phyloP scores from a whole-genome alignment of 2,329 filamentous ascomycete species.

The Trichoderma hamatum region DNA sequence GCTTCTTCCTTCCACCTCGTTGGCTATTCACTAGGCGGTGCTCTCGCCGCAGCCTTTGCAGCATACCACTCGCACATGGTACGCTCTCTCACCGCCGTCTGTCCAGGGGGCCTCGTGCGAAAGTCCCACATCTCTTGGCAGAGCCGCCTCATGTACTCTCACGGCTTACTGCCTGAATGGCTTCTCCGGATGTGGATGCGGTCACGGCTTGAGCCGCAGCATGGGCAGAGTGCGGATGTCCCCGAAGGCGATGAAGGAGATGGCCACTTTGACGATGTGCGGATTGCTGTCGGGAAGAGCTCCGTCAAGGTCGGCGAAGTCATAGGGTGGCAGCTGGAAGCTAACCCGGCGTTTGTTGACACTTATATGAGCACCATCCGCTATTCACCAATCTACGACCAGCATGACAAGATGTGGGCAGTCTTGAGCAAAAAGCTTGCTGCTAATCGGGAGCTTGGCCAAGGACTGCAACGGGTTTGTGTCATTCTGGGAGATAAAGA shows the following conservation, averaged over 20 bases:
- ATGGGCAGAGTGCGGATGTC: conserved; percentile 41
- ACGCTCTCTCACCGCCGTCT: conserved; percentile 65
- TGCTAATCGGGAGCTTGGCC: conserved; percentile 32
- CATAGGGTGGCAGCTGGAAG: conserved; percentile 69
- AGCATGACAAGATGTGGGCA: conserved; percentile 61
- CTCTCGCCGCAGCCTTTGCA: conserved; percentile 70
- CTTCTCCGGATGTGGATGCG: conserved; percentile 58
- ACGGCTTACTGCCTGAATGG: conserved; percentile 60
- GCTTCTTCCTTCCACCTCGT: conserved; percentile 67
- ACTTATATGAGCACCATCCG: conserved; percentile 73
- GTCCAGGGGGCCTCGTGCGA: conserved; percentile 70
- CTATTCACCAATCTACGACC: conserved; percentile 68
- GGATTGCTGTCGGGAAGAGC: conserved; percentile 55
- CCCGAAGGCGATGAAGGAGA: conserved; percentile 46
- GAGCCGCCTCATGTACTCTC: conserved; percentile 65
- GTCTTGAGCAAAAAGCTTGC: conserved; percentile 55
- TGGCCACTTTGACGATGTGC: conserved; percentile 50
- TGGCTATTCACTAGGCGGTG: conserved; percentile 81
- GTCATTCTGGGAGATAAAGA: conserved; percentile 69
- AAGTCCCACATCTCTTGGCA: conserved; percentile 61
- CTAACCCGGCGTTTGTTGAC: conserved; percentile 68
- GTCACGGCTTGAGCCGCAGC: conserved; percentile 50
- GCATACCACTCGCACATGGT: conserved; percentile 68
- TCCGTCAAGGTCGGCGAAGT: conserved; percentile 59
- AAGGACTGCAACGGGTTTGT: conserved; percentile 54